These are phyloP conservation scores for Colletotrichum graminicola DNA, from an alignment of 2,329 filamentous ascomycete genomes.

Conservation along the genomic window DNA sequence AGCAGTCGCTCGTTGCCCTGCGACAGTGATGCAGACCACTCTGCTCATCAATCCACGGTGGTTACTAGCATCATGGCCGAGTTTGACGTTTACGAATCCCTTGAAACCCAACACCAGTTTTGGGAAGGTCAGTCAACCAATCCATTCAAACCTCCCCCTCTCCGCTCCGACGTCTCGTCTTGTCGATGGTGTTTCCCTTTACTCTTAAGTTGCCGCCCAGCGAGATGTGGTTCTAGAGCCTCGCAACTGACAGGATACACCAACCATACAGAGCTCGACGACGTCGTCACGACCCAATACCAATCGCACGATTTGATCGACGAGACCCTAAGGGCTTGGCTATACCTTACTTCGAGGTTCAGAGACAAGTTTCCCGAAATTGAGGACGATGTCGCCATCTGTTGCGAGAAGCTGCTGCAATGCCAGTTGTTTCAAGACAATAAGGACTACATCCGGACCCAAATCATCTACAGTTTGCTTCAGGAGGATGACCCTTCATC, in stretches of 20 bases:
- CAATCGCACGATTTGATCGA: conserved; percentile 75
- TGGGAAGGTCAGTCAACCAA: conserved; percentile 77
- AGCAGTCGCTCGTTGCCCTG: conserved; percentile 10
- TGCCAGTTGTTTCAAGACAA: conserved; percentile 81
- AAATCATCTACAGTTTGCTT: conserved; percentile 91
- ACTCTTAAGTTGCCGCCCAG: background rate
- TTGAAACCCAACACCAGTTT: conserved; percentile 87
- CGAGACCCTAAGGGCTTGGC: conserved; percentile 85
- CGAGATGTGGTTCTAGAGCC: background rate
- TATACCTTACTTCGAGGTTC: conserved; percentile 81
- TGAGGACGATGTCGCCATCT: conserved; percentile 84
- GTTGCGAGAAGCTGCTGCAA: conserved; percentile 81
- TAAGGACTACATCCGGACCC: conserved; percentile 87
- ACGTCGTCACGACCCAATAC: conserved; percentile 61
- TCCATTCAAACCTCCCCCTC: background rate
- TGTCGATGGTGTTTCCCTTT: background rate
- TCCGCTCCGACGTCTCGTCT: conserved; percentile 33
- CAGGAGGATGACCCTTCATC: conserved; percentile 87
- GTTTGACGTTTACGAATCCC: conserved; percentile 75
- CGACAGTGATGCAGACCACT: conserved; percentile 35
- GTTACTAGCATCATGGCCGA: conserved; percentile 63
- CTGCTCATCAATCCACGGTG: conserved; percentile 8
- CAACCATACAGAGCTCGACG: conserved; percentile 58
- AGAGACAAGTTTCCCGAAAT: conserved; percentile 81
- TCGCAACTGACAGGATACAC: conserved; percentile 23